Conservation (phyloP, 2,329 filamentous ascomycete genomes). For the Calonectria hongkongensis region DNA sequence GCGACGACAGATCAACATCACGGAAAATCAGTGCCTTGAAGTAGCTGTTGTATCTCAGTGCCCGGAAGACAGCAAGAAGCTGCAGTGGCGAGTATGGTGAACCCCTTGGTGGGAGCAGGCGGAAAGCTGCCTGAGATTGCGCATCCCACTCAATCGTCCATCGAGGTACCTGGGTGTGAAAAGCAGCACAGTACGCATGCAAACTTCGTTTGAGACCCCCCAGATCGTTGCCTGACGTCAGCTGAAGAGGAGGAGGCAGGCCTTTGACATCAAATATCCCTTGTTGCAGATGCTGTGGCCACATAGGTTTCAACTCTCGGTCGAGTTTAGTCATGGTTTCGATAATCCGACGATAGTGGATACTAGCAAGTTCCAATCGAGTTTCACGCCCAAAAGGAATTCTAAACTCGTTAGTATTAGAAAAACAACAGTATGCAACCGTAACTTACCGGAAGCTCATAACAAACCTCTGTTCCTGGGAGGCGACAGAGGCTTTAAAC, state of each 20-base stretch:
- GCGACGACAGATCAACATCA: constrained; percentile 68
- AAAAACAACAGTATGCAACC: background rate
- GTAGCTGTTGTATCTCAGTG: constrained; percentile 75
- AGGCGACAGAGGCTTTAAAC: constrained; percentile 70
- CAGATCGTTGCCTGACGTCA: constrained; percentile 73
- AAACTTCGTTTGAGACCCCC: constrained; percentile 73
- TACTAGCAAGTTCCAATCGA: constrained; percentile 71
- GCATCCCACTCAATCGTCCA: constrained; percentile 70
- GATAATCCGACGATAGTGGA: constrained; percentile 72
- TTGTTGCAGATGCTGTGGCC: constrained; percentile 74
- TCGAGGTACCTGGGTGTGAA: constrained; percentile 68
- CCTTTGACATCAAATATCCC: constrained; percentile 72
- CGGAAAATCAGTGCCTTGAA: constrained; percentile 75
- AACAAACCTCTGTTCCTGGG: constrained; percentile 74
- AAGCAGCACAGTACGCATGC: constrained; percentile 73
- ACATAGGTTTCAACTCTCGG: constrained; percentile 74
- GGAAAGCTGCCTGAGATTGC: constrained; percentile 70
- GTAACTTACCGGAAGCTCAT: constrained; percentile 71
- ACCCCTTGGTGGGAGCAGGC: constrained; percentile 66
- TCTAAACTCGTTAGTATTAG: constrained; percentile 53
- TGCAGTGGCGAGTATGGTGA: constrained; percentile 69
- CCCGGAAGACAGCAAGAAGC: constrained; percentile 73
- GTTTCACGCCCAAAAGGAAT: constrained; percentile 65
- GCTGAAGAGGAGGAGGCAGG: constrained; percentile 70
- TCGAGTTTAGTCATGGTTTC: constrained; percentile 73